phyloP scores from a whole-genome alignment of 345 rosid species.

The Bruguiera parviflora region DNA sequence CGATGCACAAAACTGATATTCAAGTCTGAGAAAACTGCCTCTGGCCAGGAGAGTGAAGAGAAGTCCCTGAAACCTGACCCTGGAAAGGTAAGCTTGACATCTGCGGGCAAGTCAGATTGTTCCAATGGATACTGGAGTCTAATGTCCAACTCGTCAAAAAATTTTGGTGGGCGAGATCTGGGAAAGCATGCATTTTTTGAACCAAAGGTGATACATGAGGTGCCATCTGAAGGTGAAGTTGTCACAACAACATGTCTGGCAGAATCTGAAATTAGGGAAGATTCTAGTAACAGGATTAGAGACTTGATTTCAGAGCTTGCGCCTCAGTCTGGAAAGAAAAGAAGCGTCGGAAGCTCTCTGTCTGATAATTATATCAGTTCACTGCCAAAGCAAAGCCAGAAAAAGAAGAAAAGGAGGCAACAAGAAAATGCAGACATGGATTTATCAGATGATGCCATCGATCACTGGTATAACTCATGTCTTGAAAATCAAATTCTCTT shows the following conservation, averaged over 20 bases:
- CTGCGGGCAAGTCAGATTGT: slow-evolving; percentile 24
- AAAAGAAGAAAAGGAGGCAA: slow-evolving; percentile 54
- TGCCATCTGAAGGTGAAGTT: slow-evolving; percentile 31
- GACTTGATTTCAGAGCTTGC: slow-evolving; percentile 35
- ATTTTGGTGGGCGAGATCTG: slow-evolving; percentile 13
- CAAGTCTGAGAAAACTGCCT: slow-evolving; percentile 46
- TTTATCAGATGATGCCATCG: slow-evolving; percentile 33
- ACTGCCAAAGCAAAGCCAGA: slow-evolving; percentile 19
- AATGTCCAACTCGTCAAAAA: slow-evolving; percentile 14
- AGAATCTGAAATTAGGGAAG: slow-evolving; percentile 28
- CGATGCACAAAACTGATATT: slow-evolving; percentile 61
- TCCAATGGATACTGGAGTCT: slow-evolving; percentile 17
- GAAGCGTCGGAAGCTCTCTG: slow-evolving; percentile 38
- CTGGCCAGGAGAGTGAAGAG: slow-evolving; percentile 27
- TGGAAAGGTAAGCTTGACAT: slow-evolving; percentile 23
- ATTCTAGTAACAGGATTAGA: slow-evolving; percentile 25
- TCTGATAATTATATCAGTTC: slow-evolving; percentile 27
- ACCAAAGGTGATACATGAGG: slow-evolving; percentile 51
- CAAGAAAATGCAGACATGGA: slow-evolving; percentile 31
- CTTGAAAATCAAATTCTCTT: slow-evolving; percentile 1
- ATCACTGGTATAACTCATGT: slow-evolving; percentile 36
- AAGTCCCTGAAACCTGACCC: slow-evolving; percentile 26
- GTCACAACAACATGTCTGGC: slow-evolving; percentile 8
- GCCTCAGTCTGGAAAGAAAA: slow-evolving; percentile 52
- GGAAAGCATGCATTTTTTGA: slow-evolving; percentile 31